Evolutionary conservation across 73 alveolate genomes (phyloP).

Genomic region (Paramecium pentaurelia): DNA sequence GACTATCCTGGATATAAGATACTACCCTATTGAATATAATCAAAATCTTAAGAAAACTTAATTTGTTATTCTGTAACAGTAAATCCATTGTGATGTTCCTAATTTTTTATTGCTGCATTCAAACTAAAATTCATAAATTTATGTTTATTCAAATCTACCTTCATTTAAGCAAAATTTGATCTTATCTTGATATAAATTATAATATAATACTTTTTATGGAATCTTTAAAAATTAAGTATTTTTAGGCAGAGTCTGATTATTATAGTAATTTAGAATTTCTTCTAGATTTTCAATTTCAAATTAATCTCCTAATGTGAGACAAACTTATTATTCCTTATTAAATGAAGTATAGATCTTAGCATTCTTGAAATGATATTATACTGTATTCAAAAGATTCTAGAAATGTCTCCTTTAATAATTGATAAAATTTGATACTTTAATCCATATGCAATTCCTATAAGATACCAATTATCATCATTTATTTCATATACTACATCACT

Average conservation of each 20-base stretch:
- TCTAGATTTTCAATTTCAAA: not conserved
- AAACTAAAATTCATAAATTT: not conserved
- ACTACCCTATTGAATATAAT: not conserved
- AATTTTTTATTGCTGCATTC: not conserved
- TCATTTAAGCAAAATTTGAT: not conserved
- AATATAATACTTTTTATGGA: not conserved
- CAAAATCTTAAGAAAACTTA: not conserved
- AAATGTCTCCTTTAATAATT: not conserved
- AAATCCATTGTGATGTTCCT: not conserved
- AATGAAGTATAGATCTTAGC: constrained; percentile 34
- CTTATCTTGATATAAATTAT: not conserved
- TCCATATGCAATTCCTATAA: constrained; percentile 41
- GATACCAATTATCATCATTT: constrained; percentile 41
- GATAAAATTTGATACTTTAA: not conserved
- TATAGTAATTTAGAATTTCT: not conserved
- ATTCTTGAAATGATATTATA: not conserved
- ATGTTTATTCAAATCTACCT: not conserved
- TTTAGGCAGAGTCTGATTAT: not conserved
- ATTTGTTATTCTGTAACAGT: not conserved
- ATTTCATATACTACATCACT: constrained; percentile 6
- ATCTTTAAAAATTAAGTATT: not conserved
- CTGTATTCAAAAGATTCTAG: constrained; percentile 3
- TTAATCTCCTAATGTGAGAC: not conserved
- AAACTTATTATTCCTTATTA: not conserved
- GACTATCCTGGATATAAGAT: not conserved